Evolutionary conservation across 306 rosid species (phyloP), one percentile per base, ranked within the genome.

Genomic region (Sechiopsis laciniata): DNA sequence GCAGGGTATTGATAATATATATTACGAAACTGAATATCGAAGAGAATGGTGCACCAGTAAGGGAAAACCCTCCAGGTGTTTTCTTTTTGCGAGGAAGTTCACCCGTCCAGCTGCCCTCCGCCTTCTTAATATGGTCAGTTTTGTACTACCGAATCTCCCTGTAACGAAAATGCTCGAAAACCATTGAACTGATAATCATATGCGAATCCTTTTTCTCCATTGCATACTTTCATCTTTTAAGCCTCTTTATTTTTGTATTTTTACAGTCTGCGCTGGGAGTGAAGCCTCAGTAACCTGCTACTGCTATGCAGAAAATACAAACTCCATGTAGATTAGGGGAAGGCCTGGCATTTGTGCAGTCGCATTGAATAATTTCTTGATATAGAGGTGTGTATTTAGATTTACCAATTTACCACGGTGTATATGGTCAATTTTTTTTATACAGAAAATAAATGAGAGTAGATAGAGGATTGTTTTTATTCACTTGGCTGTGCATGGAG

Each of bases 11-110:
- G 96, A 95, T 82, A 91, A 91, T 84, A 87, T 95, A 72, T 86
- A 95, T 76, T 91, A 91, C 0, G 97, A 95, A 77, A 95, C 99
- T 5, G 99, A 95, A 80, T 86, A 95, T 80, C 80, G 99, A 73
- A 86, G 91, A 84, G 99, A 95, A 81, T 95, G 97, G 99, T 95
- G 97, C 82, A 84, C 81, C 71, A 91, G 95, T 81, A 86, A 85
- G 85, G 96, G 90, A 12, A 91, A 88, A 74, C 91, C 97, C n/a
- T 87, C 97, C 24, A 77, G 82, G 4, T 95, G 99, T 80, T 95
- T 95, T 79, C 97, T 95, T 82, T 95, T 95, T 22, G 97, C 97
- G 0, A 80, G 97, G 77, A 95, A 95, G 75, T 95, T 95, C 81
- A 95, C 96, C 21, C 83, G 97, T 16, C 92, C 99, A 13, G 97